Evolutionary conservation across 1,284 basidiomycete species (phyloP).

Genomic region (Naganishia albida): DNA sequence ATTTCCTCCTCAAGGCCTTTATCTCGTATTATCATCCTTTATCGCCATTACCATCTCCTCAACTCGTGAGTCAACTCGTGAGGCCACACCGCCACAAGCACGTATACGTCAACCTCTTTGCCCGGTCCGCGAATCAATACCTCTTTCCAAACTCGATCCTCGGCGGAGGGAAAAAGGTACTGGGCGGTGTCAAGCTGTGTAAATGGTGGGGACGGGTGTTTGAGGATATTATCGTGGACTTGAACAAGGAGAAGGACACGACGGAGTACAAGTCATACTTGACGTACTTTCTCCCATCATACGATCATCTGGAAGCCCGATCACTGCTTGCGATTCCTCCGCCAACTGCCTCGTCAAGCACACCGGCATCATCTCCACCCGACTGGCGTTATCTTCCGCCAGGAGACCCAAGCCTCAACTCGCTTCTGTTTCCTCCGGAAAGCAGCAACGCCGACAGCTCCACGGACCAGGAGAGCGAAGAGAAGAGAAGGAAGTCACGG

Average conservation of each 20-base stretch:
- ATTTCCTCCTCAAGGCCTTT: slow-evolving; percentile 61
- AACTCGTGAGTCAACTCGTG: neutral
- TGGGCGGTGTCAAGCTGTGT: slow-evolving; percentile 78
- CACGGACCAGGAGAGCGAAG: neutral
- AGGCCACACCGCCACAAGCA: slow-evolving; percentile 13
- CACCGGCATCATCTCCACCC: slow-evolving; percentile 42
- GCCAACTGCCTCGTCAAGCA: slow-evolving; percentile 39
- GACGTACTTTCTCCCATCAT: slow-evolving; percentile 70
- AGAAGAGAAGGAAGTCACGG: neutral
- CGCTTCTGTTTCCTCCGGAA: slow-evolving; percentile 26
- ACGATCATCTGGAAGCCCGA: slow-evolving; percentile 67
- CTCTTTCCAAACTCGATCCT: slow-evolving; percentile 89
- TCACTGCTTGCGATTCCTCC: slow-evolving; percentile 58
- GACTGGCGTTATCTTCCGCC: slow-evolving; percentile 46
- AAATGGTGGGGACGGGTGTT: slow-evolving; percentile 87
- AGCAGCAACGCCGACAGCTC: neutral
- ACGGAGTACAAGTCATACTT: slow-evolving; percentile 47
- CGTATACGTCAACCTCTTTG: slow-evolving; percentile 85
- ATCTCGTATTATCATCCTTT: slow-evolving; percentile 60
- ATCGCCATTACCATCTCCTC: neutral
- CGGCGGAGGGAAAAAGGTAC: slow-evolving; percentile 67
- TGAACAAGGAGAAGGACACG: slow-evolving; percentile 35
- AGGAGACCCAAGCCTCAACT: slow-evolving; percentile 33
- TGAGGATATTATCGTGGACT: slow-evolving; percentile 59
- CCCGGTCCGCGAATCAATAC: slow-evolving; percentile 86